A percentile compares a stretch with the other conserved stretches of the same genome.
phyloP scores from a whole-genome alignment of 73 alveolate species.

The Stentor roeselii region DNA sequence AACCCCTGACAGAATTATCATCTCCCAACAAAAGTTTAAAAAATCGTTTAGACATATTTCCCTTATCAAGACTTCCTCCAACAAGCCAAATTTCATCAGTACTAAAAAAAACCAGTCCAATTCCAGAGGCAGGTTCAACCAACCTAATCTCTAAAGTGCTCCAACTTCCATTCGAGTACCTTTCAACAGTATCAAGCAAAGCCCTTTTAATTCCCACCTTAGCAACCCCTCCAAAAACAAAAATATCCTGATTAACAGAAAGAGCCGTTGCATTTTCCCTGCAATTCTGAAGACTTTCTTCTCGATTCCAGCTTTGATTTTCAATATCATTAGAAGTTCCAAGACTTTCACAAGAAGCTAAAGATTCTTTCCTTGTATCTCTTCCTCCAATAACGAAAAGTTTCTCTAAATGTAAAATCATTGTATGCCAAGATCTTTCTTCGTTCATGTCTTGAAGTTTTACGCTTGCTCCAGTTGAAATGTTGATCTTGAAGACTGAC shows the following conservation, averaged over 20 bases:
- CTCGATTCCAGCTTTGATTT: not conserved
- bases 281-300: not conserved
- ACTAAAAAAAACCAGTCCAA: not conserved
- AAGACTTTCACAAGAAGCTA: not conserved
- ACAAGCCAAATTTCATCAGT: not conserved
- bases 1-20: too few relatives aligned
- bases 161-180: not conserved
- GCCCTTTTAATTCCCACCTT: not conserved
- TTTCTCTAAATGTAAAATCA: not conserved
- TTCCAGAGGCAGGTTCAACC: slow-evolving; percentile 7
- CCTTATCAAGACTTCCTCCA: slow-evolving; percentile 10
- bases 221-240: not conserved
- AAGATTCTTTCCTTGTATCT: not conserved
- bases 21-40: too few relatives aligned
- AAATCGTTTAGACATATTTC: not conserved
- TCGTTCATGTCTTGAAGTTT: slow-evolving; percentile 3
- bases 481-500: not conserved
- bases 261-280: slow-evolving; percentile 10
- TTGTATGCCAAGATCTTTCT: slow-evolving; percentile 3
- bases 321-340: not conserved
- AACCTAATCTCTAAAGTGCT: not conserved
- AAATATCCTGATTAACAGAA: not conserved
- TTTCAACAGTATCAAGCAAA: not conserved
- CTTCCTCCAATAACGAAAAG: slow-evolving; percentile 11
- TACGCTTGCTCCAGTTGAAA: not conserved